Percentiles rank a stretch among this genome's conserved stretches.
Conservation (phyloP, 768 basidiomycete species). For the Pleurotus sapidus region DNA sequence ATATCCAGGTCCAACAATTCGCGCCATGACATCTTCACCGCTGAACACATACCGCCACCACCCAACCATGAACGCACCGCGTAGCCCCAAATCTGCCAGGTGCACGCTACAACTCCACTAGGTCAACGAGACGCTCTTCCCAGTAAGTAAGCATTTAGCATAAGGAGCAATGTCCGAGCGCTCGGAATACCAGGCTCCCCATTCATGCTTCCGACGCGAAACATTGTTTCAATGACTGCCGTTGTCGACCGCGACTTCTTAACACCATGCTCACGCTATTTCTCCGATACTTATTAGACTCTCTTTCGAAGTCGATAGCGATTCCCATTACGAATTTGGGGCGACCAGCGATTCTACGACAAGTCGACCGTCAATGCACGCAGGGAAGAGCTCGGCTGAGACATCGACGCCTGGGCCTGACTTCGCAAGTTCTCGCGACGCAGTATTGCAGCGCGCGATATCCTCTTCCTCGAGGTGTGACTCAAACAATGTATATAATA, state of each 20-base stretch:
- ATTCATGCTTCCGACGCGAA: neutral
- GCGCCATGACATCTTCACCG: slow-evolving; percentile 7
- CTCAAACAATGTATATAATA: neutral
- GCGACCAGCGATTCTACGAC: neutral
- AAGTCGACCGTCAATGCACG: neutral
- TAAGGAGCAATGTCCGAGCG: neutral
- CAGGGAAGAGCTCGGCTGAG: neutral
- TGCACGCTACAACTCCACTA: neutral
- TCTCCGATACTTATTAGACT: neutral
- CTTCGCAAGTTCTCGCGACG: neutral
- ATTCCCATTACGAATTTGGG: neutral
- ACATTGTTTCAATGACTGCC: neutral
- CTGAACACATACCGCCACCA: neutral
- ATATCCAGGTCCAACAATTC: slow-evolving; percentile 6
- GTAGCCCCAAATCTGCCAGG: neutral
- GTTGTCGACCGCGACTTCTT: neutral
- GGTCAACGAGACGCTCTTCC: neutral
- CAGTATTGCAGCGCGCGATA: slow-evolving; percentile 4
- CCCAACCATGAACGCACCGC: neutral
- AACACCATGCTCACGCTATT: neutral
- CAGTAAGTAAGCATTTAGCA: neutral
- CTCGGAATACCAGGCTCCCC: neutral
- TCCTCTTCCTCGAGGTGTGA: slow-evolving; percentile 5
- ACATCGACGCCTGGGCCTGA: neutral
- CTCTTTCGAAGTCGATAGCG: neutral